Base-by-base conservation (phyloP, 352 stramenopile genomes). In the Saprolegnia parasitica region DNA sequence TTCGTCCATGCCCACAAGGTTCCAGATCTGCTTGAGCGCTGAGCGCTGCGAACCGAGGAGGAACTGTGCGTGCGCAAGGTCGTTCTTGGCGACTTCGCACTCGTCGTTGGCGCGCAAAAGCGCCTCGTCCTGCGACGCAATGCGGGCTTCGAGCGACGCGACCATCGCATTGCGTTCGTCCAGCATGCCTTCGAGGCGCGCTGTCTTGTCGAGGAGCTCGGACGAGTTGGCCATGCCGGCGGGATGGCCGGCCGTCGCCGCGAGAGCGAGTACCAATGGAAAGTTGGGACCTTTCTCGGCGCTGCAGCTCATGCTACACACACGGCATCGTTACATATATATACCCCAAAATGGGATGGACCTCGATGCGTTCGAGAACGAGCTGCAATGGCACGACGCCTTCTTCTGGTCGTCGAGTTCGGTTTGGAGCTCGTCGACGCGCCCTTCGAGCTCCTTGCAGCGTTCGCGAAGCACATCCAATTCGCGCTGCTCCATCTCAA, bases 181-280 rank as follows among this genome's bases (percentile, higher is more conserved):
- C 23, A 71, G 54, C 0, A 62, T 10, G 13, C 37, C 46, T 49
- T 68, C 67, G 20, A 67, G 18, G 9, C 21, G 61, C 23, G 61
- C 42, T 13, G 39, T 42, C 49, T 68, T 61, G 24, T 66, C 29
- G 20, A 65, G 18, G 18, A 73, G 83, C 72, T 93, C 83, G 0
- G 76, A 86, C 9, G 84, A 89, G 56, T 82, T 90, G 35, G 76
- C 84, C 80, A 93, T 85, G 5, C 72, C 84, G 52, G 58, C 37
- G 47, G 20, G 54, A 42, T 60, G 62, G 18, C 82, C 84, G 5
- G 86, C 82, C 13, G 81, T 91, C 9, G 84, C 87, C 40, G 87
- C 85, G 11, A 95, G 68, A 11, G 85, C 87, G 16, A 95, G 65
- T 23, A 92, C 85, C 24, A 95, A 73, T 26, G 87, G 87, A 68